Conservation (phyloP, 2,329 filamentous ascomycete genomes). For the Ophiocordyceps sinensis region DNA sequence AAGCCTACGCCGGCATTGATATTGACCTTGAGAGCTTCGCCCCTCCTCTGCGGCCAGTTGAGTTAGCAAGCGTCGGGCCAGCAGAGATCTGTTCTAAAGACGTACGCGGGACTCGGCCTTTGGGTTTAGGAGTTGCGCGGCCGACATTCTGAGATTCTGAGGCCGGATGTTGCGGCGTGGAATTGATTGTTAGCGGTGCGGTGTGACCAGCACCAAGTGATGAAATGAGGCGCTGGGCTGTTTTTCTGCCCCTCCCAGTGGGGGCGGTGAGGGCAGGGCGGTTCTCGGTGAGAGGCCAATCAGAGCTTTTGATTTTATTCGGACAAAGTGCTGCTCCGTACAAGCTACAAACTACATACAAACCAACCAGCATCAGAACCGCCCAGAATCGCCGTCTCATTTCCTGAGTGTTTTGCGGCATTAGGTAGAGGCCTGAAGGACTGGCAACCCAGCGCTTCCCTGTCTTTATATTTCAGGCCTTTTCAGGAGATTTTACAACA, state of each 20-base stretch:
- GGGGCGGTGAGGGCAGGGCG: slow-evolving; percentile 15
- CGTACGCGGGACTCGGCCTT: slow-evolving; percentile 94
- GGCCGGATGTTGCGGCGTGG: slow-evolving; percentile 5
- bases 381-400: too few relatives aligned
- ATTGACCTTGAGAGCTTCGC: slow-evolving; percentile 93
- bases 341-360: too few relatives aligned
- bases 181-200: slow-evolving; percentile 1
- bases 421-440: too few relatives aligned
- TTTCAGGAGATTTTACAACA: too few relatives aligned
- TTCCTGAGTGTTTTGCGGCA: too few relatives aligned
- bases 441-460: too few relatives aligned
- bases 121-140: slow-evolving; percentile 93
- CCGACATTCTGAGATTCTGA: slow-evolving; percentile 54
- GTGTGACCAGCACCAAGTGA: slow-evolving; percentile 13
- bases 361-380: too few relatives aligned
- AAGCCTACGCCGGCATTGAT: slow-evolving; percentile 91
- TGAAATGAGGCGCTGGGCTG: slow-evolving; percentile 8
- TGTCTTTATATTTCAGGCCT: too few relatives aligned
- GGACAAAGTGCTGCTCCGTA: too few relatives aligned
- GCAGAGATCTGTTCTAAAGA: slow-evolving; percentile 10
- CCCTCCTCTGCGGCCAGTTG: slow-evolving; percentile 54
- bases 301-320: too few relatives aligned
- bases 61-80: slow-evolving; percentile 10
- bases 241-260: slow-evolving; percentile 17
- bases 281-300: neutral